Evolutionary conservation across 768 basidiomycete species (phyloP), one percentile per base, ranked within the genome.

Genomic region (Daedaleopsis sinensis): DNA sequence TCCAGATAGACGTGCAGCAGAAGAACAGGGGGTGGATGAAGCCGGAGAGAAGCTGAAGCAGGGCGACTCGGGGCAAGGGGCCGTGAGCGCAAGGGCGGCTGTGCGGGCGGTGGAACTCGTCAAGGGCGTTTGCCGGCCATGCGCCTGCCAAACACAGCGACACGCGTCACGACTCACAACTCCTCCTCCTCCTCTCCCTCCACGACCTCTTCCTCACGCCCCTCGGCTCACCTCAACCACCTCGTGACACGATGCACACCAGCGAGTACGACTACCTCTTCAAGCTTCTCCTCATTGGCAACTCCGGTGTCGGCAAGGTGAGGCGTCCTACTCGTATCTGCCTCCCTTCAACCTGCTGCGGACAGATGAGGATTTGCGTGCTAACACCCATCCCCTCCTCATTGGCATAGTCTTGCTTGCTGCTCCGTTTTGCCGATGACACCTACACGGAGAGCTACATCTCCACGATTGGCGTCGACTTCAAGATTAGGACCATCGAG

Each of bases 401-500:
- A 36, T 21, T 9, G n/a, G 21, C 10, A 13, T 77, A 98, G 90
- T 98, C 96, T 51, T 94, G 93, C 79, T 80, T 94, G 68, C 87
- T 94, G 65, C 83, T 94, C 67, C 93, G 93, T 74, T 94, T 94
- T 70, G 91, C 92, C 63, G 96, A 98, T 78, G 96, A 98, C 76
- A 92, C 94, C 53, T 98, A 96, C 82, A 97, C 96, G 55, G 94
- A 96, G 75, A 94, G 91, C 68, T 98, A 96, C 78, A 96, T 98
- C 73, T 92, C 90, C 61, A 98, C 96, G 42, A 98, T 98, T 76
- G 97, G 97, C 66, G 94, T 98, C 60, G 95, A 97, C 81, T 97
- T 97, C 81, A 96, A 96, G 89, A 98, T 98, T 79, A 87, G 96
- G 62, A 98, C 96, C 38, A 98, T 98, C 77, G 96, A 98, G 75